Percentiles rank a stretch among this genome's conserved stretches.
These are phyloP conservation scores for Collybia mongolica DNA, from an alignment of 768 basidiomycete genomes.

Conservation along the genomic window DNA sequence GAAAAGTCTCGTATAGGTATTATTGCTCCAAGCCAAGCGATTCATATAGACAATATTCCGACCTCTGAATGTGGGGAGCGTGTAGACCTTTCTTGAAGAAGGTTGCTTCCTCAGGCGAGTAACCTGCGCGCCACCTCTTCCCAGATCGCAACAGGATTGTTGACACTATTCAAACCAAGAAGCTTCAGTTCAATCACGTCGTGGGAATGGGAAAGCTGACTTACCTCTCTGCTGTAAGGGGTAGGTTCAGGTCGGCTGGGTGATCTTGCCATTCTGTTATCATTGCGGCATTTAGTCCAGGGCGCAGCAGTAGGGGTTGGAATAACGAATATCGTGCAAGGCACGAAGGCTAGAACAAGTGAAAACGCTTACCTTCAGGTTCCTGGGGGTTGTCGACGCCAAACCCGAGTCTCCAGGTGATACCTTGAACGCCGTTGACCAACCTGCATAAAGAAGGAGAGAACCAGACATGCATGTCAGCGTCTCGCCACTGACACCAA, in stretches of 20 bases:
- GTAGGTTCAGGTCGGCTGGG: slow-evolving; percentile 50
- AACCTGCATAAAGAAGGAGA: slow-evolving; percentile 28
- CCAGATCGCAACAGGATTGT: slow-evolving; percentile 58
- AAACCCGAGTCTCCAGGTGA: slow-evolving; percentile 65
- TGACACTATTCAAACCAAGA: slow-evolving; percentile 36
- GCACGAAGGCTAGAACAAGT: slow-evolving; percentile 1
- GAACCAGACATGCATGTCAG: slow-evolving; percentile 3
- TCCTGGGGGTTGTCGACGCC: slow-evolving; percentile 48
- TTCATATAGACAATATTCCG: no score
- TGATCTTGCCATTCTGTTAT: slow-evolving; percentile 58
- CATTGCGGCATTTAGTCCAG: slow-evolving; percentile 3
- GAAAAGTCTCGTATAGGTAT: no score
- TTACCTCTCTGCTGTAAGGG: slow-evolving; percentile 47
- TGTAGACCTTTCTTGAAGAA: no score
- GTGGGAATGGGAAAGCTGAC: slow-evolving; percentile 18
- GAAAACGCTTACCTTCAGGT: slow-evolving; percentile 50
- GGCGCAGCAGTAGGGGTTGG: background rate
- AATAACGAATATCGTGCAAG: background rate
- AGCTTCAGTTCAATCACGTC: slow-evolving; percentile 1
- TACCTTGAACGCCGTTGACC: slow-evolving; percentile 57
- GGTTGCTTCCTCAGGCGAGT: slow-evolving; percentile 7
- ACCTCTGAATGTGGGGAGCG: background rate
- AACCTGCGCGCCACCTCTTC: slow-evolving; percentile 36
- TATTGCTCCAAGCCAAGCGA: no score
- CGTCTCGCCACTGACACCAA: background rate